Conservation (phyloP, 257 asterid genomes). For the Nyctanthes arbortristis region DNA sequence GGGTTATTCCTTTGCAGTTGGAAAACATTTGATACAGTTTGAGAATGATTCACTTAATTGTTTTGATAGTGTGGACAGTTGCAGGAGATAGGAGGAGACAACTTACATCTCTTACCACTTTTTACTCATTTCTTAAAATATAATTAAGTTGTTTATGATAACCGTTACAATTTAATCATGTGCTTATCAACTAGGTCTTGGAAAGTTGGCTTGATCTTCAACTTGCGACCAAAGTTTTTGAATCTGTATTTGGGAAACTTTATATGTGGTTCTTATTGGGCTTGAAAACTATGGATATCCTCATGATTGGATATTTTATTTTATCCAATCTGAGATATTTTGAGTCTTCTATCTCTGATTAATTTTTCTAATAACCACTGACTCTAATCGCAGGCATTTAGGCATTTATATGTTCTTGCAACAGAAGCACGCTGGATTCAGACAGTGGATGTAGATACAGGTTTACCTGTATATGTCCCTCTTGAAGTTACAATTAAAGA, state of each 20-base stretch:
- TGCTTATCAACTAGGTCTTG: background rate
- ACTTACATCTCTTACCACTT: no score
- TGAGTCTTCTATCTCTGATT: conserved; percentile 9
- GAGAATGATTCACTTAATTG: no score
- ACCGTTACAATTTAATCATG: background rate
- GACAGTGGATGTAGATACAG: conserved; percentile 93
- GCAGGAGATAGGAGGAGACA: no score
- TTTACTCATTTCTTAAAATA: no score
- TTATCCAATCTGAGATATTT: background rate
- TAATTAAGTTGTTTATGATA: background rate
- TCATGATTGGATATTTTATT: no score
- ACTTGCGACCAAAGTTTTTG: background rate
- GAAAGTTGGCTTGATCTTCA: background rate
- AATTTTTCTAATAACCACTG: conserved; percentile 13
- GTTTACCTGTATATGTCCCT: conserved; percentile 93
- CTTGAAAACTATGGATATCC: background rate
- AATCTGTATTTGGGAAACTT: background rate
- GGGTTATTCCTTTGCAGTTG: background rate
- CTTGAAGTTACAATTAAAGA: conserved; percentile 81
- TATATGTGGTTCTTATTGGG: background rate
- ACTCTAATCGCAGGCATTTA: conserved; percentile 69
- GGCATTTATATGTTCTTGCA: conserved; percentile 97
- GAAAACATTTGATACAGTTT: background rate
- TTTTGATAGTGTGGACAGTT: no score
- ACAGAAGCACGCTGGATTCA: conserved; percentile 99